These are phyloP conservation scores for Ophiostoma sp. DNA, from an alignment of 2,329 filamentous ascomycete genomes.

Conservation along the genomic window DNA sequence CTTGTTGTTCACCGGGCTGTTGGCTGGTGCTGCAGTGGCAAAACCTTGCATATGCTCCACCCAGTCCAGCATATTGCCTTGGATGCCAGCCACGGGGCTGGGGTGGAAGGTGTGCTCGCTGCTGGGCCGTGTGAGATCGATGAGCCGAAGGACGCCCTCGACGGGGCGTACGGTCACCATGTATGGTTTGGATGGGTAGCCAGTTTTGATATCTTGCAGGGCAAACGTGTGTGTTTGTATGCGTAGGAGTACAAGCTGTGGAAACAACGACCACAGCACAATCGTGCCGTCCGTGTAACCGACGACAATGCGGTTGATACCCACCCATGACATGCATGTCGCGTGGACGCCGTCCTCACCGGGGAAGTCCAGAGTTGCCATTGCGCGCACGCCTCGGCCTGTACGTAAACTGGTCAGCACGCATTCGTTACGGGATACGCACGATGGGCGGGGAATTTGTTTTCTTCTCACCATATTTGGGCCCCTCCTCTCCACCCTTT, in stretches of 20 bases:
- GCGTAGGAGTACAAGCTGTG: slow-evolving; percentile 50
- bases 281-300: slow-evolving; percentile 60
- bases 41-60: slow-evolving; percentile 58
- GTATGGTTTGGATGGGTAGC: slow-evolving; percentile 58
- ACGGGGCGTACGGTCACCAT: slow-evolving; percentile 57
- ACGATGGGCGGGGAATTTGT: too few species aligned
- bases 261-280: slow-evolving; percentile 57
- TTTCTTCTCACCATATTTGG: slow-evolving; percentile 43
- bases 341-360: slow-evolving; percentile 51
- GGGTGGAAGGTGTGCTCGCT: slow-evolving; percentile 56
- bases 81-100: slow-evolving; percentile 51
- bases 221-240: slow-evolving; percentile 55
- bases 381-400: slow-evolving; percentile 49
- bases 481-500: slow-evolving; percentile 28
- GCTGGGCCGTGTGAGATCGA: slow-evolving; percentile 55
- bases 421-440: not conserved
- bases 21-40: slow-evolving; percentile 53
- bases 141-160: slow-evolving; percentile 53
- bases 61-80: slow-evolving; percentile 56
- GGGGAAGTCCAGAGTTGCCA: slow-evolving; percentile 47
- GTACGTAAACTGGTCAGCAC: not conserved
- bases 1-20: slow-evolving; percentile 53
- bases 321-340: slow-evolving; percentile 57
- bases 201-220: slow-evolving; percentile 56
- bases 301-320: slow-evolving; percentile 55